Percentiles rank a stretch among this genome's conserved stretches.
Conservation (phyloP, 140 eudicot genomes). For the Flaveria floridana region DNA sequence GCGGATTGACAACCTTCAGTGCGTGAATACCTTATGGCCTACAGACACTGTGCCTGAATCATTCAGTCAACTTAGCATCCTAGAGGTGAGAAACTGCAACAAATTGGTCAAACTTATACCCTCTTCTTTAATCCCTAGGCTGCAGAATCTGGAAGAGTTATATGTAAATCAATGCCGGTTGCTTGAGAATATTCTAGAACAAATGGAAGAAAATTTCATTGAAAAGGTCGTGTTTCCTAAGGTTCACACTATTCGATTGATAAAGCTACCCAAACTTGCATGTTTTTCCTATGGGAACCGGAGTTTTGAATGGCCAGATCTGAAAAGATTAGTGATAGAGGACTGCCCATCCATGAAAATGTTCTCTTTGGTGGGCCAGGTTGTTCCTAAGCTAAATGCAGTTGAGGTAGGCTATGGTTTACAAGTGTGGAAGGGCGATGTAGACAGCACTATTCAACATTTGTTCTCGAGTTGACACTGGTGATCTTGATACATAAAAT, state of each 20-base stretch:
- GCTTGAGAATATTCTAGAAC: slow-evolving; percentile 35
- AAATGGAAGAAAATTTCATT: slow-evolving; percentile 22
- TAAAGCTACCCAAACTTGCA: slow-evolving; percentile 33
- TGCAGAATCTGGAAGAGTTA: slow-evolving; percentile 37
- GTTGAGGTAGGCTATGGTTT: slow-evolving; percentile 27
- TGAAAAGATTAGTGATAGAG: slow-evolving; percentile 33
- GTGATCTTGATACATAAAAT: slow-evolving; percentile 6
- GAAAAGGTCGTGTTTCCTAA: slow-evolving; percentile 28
- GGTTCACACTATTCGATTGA: slow-evolving; percentile 34
- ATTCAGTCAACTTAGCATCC: slow-evolving; percentile 32
- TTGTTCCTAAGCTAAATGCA: slow-evolving; percentile 35
- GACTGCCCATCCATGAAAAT: slow-evolving; percentile 37
- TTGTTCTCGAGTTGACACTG: slow-evolving; percentile 15
- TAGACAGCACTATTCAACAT: slow-evolving; percentile 29
- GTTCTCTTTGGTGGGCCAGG: slow-evolving; percentile 28
- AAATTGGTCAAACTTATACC: slow-evolving; percentile 31
- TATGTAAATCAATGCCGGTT: slow-evolving; percentile 26
- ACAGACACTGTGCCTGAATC: slow-evolving; percentile 25
- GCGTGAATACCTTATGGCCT: slow-evolving; percentile 31
- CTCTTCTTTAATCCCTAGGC: slow-evolving; percentile 27
- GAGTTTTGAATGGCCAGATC: slow-evolving; percentile 35
- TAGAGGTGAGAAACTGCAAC: slow-evolving; percentile 39
- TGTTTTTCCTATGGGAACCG: slow-evolving; percentile 20
- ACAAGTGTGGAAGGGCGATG: slow-evolving; percentile 34
- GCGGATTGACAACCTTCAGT: slow-evolving; percentile 35